These are phyloP conservation scores for Linum usitatissimum DNA, from an alignment of 345 rosid genomes.

Conservation along the genomic window DNA sequence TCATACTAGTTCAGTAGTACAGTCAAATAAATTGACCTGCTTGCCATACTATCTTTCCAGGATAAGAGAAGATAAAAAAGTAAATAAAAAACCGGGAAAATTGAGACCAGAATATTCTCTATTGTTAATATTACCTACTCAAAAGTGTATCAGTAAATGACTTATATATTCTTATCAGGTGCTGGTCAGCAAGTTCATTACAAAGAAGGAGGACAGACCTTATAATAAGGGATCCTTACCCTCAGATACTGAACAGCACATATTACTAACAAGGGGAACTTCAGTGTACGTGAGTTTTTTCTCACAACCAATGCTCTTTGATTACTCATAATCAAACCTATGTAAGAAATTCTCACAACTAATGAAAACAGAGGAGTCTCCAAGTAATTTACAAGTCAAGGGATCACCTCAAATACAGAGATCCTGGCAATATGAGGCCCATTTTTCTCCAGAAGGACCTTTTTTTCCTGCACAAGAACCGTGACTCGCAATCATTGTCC, in stretches of 20 bases:
- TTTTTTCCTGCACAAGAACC: constrained; percentile 56
- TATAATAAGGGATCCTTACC: too few relatives aligned
- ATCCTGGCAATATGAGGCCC: constrained; percentile 78
- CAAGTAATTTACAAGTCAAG: neutral
- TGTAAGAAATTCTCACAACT: neutral
- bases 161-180: neutral
- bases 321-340: too few relatives aligned
- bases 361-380: neutral
- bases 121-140: neutral
- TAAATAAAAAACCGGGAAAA: neutral
- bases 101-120: neutral
- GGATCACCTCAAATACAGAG: constrained; percentile 70
- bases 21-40: neutral
- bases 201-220: neutral
- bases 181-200: neutral
- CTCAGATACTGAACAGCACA: too few relatives aligned
- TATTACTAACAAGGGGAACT: too few relatives aligned
- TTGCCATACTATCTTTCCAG: neutral
- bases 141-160: neutral
- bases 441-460: constrained; percentile 69
- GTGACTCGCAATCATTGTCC: neutral
- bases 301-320: too few relatives aligned
- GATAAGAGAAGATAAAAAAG: too few relatives aligned
- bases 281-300: too few relatives aligned
- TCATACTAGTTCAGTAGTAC: too few relatives aligned